Conservation (phyloP, 352 stramenopile species). For the Saprolegnia parasitica region DNA sequence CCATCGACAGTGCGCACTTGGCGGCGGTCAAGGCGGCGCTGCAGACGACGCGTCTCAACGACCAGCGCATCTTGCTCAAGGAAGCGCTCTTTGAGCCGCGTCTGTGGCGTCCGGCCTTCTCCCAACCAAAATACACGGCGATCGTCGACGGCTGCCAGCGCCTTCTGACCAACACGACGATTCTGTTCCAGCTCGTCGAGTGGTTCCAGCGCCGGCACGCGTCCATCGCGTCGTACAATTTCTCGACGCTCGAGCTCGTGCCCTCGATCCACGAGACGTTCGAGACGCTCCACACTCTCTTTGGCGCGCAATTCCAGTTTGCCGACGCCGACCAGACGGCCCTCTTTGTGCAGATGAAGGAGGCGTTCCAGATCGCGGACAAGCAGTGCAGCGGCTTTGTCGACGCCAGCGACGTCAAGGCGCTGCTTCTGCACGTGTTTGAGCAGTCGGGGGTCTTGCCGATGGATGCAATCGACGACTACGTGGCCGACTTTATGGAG, state of each 20-base stretch:
- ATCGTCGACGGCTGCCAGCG: slow-evolving; percentile 56
- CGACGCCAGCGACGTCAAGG: slow-evolving; percentile 62
- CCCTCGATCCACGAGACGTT: slow-evolving; percentile 59
- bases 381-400: slow-evolving; percentile 78
- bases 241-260: slow-evolving; percentile 47
- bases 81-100: slow-evolving; percentile 61
- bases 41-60: slow-evolving; percentile 49
- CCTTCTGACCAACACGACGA: slow-evolving; percentile 76
- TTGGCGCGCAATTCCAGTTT: slow-evolving; percentile 66
- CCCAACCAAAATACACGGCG: slow-evolving; percentile 61
- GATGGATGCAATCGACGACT: slow-evolving; percentile 59
- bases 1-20: background rate
- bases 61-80: slow-evolving; percentile 51
- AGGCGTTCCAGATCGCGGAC: slow-evolving; percentile 71
- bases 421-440: slow-evolving; percentile 77
- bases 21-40: slow-evolving; percentile 44
- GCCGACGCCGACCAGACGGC: slow-evolving; percentile 72
- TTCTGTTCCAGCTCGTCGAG: slow-evolving; percentile 68
- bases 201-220: slow-evolving; percentile 59
- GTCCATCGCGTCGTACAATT: slow-evolving; percentile 42
- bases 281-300: slow-evolving; percentile 63
- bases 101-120: slow-evolving; percentile 69
- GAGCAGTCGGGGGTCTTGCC: slow-evolving; percentile 61
- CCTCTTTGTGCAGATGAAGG: slow-evolving; percentile 86
- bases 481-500: slow-evolving; percentile 68